Evolutionary conservation across 805 yeast genomes (phyloP), one percentile per base, ranked within the genome.

Genomic region (Yamadazyma sp.): DNA sequence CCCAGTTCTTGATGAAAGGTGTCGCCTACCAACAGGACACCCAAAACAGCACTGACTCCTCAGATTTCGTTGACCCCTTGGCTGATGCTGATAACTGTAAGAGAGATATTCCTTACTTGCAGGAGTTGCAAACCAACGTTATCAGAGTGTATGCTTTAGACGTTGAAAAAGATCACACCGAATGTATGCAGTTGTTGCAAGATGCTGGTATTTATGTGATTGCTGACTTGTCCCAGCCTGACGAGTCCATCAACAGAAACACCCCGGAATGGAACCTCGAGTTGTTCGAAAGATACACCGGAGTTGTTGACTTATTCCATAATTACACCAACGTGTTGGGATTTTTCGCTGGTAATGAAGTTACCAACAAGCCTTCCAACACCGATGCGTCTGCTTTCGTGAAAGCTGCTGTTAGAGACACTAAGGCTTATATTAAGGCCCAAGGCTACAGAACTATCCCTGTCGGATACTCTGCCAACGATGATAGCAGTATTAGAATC

Each of bases 151-250:
- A 84, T 55, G 88, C 91, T 29, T 64, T 84, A 38, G 77, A 84
- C 66, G 66, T 73, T n/a, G 54, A 75, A 27, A 52, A 66, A 45
- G 85, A 83, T 59, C 93, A 84, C 62, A 59, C 75, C 36, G 73
- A 71, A 35, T 84, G 93, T 73, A 80, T 84, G 88, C 34, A 64
- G 21, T 60, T 77, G 49, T 67, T 84, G 50, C 68, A 71, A 44
- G 85, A 84, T 17, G 95, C 91, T 39, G 97, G 96, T 36, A 90
- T 93, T 52, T 93, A 93, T 57, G 87, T 91, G 20, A 66, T 93
- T 53, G 82, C 95, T 27, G 99, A 93, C 65, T 75, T 93, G 50
- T 80, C 95, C 17, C 77, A 81, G 59, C 91, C 91, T 48, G 68
- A 62, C 37, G 41, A 60, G 13, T 77, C 89, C 37, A 78, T 84